Evolutionary conservation across 257 asterid genomes (phyloP).

Genomic region (Solanum pinnatisectum): DNA sequence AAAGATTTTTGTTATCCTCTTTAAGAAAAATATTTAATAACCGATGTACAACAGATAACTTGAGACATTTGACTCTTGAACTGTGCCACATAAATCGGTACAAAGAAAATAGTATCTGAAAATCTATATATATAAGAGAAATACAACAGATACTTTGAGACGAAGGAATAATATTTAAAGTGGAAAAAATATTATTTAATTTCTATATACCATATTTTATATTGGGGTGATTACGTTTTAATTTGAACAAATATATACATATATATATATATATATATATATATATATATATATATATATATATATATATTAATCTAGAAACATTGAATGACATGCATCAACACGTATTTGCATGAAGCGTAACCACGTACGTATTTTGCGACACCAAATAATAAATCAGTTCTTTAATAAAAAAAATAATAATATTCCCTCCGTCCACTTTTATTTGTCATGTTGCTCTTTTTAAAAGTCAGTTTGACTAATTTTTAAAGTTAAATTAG

Average conservation of each 20-base stretch:
- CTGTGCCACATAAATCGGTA: no score
- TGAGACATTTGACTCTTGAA: no score
- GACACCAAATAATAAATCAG: neutral
- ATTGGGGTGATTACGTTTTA: neutral
- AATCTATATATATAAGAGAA: no score
- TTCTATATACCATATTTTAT: neutral
- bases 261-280: neutral
- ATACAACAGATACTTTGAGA: neutral
- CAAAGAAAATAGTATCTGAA: no score
- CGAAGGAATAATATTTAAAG: neutral
- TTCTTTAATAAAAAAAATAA: no score
- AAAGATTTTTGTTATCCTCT: no score
- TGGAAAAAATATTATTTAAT: neutral
- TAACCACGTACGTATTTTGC: neutral
- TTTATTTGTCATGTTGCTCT: no score
- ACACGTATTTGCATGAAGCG: neutral
- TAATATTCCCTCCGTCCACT: no score
- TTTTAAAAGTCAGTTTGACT: no score
- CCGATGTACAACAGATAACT: no score
- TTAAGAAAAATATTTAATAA: no score
- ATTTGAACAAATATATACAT: neutral
- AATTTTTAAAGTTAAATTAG: no score
- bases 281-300: neutral
- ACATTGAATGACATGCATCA: neutral
- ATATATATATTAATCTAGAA: neutral